These are phyloP conservation scores for Diaporthe nobilis DNA, from an alignment of 2,329 filamentous ascomycete species.

Conservation along the genomic window DNA sequence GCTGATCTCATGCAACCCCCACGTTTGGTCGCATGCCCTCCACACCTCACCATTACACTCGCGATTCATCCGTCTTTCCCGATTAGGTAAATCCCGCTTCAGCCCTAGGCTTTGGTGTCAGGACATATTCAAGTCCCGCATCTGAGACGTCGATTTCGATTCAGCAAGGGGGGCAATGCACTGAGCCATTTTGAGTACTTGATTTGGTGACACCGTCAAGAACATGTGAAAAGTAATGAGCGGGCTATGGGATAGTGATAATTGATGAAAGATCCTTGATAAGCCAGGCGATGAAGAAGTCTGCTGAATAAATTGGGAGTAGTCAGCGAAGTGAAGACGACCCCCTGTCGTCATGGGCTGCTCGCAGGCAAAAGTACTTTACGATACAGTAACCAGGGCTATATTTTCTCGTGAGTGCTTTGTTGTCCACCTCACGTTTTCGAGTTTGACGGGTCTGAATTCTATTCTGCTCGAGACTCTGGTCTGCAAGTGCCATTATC, in stretches of 20 bases:
- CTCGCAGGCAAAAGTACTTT: no score
- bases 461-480: not conserved
- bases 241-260: not conserved
- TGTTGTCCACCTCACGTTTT: not conserved
- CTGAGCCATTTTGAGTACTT: not conserved
- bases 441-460: not conserved
- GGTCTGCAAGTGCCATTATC: no score
- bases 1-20: conserved; percentile 39
- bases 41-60: conserved; percentile 4
- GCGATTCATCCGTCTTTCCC: conserved; percentile 15
- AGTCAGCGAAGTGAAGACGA: not conserved
- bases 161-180: not conserved
- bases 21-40: conserved; percentile 25
- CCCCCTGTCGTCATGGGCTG: no score
- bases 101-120: not conserved
- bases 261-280: not conserved
- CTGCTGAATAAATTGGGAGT: not conserved
- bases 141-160: not conserved
- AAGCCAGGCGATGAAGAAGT: no score
- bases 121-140: not conserved
- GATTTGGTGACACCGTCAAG: no score
- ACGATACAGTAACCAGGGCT: not conserved
- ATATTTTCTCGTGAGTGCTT: not conserved
- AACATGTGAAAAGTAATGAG: not conserved
- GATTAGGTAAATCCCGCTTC: conserved; percentile 14